Conservation (phyloP, 129 eudicot species). For the Arctium minus region DNA sequence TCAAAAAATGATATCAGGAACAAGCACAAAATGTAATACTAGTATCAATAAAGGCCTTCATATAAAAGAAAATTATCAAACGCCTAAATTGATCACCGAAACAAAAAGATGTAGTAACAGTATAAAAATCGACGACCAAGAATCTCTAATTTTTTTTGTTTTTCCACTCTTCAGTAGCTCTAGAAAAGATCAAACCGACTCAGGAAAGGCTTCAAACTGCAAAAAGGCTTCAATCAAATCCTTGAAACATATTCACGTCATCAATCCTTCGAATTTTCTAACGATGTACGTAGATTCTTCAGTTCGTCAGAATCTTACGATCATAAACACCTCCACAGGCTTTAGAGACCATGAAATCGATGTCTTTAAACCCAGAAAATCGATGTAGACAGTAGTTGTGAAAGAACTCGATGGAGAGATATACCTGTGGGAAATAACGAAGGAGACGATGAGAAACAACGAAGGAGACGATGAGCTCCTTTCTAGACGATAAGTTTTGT, state of each 20-base stretch:
- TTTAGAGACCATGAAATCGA: too few species aligned
- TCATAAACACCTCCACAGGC: not conserved
- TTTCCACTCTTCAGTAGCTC: slow-evolving; percentile 29
- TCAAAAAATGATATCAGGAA: slow-evolving; percentile 38
- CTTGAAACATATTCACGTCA: slow-evolving; percentile 18
- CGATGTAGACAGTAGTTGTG: too few species aligned
- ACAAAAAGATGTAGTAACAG: slow-evolving; percentile 22
- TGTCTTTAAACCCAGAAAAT: too few species aligned
- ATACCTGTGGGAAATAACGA: too few species aligned
- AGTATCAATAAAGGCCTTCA: slow-evolving; percentile 50
- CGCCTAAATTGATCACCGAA: slow-evolving; percentile 53
- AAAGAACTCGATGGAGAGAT: too few species aligned
- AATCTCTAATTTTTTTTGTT: slow-evolving; percentile 27
- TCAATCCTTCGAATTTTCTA: slow-evolving; percentile 12
- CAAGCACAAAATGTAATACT: slow-evolving; percentile 28
- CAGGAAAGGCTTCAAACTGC: slow-evolving; percentile 21
- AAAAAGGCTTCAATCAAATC: slow-evolving; percentile 31
- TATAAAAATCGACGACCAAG: slow-evolving; percentile 32
- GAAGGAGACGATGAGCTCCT: too few species aligned
- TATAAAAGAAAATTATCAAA: slow-evolving; percentile 24
- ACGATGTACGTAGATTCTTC: slow-evolving; percentile 10
- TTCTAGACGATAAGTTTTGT: too few species aligned
- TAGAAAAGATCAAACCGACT: slow-evolving; percentile 47
- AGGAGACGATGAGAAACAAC: too few species aligned
- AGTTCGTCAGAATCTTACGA: slow-evolving; percentile 1